Evolutionary conservation across 345 rosid species (phyloP).

Genomic region (Citrus australasica): DNA sequence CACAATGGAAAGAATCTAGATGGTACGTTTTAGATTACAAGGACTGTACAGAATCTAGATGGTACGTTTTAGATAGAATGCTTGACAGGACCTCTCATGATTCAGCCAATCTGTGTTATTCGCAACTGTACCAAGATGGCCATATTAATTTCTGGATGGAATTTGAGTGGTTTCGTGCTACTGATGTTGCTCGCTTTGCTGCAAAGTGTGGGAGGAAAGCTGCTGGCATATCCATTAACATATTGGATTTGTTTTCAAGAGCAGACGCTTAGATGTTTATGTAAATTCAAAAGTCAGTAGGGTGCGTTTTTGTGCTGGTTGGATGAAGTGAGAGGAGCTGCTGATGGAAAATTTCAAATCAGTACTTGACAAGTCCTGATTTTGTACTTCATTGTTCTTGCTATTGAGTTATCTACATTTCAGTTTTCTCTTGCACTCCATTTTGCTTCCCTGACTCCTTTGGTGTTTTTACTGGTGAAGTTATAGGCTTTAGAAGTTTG

Average conservation of each 20-base stretch:
- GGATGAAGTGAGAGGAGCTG: neutral
- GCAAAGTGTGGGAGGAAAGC: neutral
- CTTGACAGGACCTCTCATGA: neutral
- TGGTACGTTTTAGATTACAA: neutral
- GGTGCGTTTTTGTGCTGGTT: neutral
- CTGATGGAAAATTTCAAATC: neutral
- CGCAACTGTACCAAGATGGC: neutral
- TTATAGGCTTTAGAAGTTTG: neutral
- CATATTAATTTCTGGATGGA: neutral
- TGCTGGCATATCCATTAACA: neutral
- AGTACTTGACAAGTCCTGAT: neutral
- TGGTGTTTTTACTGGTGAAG: neutral
- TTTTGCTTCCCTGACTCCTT: neutral
- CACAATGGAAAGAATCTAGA: slow-evolving; percentile 4
- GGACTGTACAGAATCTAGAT: neutral
- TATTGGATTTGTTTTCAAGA: neutral
- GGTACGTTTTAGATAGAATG: neutral
- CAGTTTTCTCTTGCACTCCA: neutral
- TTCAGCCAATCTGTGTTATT: neutral
- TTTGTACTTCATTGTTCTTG: neutral
- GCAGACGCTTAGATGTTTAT: neutral
- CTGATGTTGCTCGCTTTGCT: neutral
- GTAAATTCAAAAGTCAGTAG: neutral
- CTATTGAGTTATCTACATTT: neutral
- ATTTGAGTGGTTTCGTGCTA: neutral